phyloP scores from a whole-genome alignment of 305 asterid species.

The Galium porrigens region DNA sequence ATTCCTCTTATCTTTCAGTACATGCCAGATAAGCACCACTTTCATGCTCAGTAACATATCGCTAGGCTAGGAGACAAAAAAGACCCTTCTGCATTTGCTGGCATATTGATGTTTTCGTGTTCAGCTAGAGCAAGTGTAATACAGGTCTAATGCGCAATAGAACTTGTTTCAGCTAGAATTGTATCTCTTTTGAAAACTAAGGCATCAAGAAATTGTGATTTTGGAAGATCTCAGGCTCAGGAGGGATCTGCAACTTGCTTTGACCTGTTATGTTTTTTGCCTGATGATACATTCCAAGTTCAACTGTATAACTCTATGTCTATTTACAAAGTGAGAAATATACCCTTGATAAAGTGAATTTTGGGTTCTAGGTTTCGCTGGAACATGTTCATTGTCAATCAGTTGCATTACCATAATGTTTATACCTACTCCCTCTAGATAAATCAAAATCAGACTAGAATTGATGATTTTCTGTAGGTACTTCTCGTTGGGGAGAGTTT shows the following conservation, averaged over 20 bases:
- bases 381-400: neutral
- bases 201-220: neutral
- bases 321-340: neutral
- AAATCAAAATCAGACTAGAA: slow-evolving; percentile 11
- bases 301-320: neutral
- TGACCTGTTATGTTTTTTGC: neutral
- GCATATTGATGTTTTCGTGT: neutral
- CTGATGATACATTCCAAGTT: neutral
- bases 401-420: slow-evolving; percentile 1
- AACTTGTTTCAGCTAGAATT: neutral
- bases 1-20: neutral
- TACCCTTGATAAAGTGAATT: neutral
- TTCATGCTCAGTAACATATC: neutral
- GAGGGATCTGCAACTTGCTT: neutral
- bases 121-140: neutral
- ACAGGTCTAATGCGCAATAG: neutral
- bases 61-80: neutral
- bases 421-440: neutral
- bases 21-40: neutral
- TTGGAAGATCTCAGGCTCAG: neutral
- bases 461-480: slow-evolving; percentile 38
- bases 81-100: neutral
- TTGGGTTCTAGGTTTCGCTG: neutral
- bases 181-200: neutral
- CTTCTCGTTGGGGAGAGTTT: slow-evolving; percentile 93